Evolutionary conservation across 2,329 filamentous ascomycete species (phyloP), one percentile per base, ranked within the genome.

Genomic region (Curvularia spicifera): DNA sequence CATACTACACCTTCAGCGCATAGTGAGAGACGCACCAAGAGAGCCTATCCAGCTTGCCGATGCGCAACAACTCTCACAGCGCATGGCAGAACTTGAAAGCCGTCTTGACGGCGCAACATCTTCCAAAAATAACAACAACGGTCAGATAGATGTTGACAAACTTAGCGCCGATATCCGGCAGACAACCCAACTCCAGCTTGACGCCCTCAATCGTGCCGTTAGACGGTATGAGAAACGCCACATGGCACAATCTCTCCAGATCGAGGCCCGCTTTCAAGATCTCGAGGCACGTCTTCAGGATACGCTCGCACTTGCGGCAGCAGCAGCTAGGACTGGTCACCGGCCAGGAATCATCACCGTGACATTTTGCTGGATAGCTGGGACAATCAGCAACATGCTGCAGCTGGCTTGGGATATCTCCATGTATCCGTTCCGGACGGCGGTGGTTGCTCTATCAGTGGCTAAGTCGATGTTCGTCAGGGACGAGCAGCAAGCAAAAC

Each of bases 141-240:
- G 45, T 26, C 69, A 80, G 5, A 53, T 80, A 3, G 78, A 81
- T 46, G 69, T 72, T 3, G 66, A 74, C 15, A 78, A 80, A 57
- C 72, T 80, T 10, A 75, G 75, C 18, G 68, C 74, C 5, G 87
- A 91, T 57, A 82, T 91, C 12, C 85, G 87, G 42, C 86, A 85
- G 59, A 80, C 82, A 28, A 81, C 94, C 10, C 90, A 93, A 65
- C 89, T 91, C 0, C 92, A 97, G 58, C 83, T 98, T 5, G 93
- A 97, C 68, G 91, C 92, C 0, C 81, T 98, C 31, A 95, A 93
- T 68, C 88, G 94, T 47, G 93, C 94, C 4, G 90, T 98, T 44
- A 86, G 94, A 20, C 87, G 92, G 35, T 97, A 97, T 69, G 94
- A 98, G 79, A 97, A 96, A 79, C 91, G 93, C 68, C 87, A 90